phyloP scores from a whole-genome alignment of 345 rosid species.

The Excoecaria agallocha region DNA sequence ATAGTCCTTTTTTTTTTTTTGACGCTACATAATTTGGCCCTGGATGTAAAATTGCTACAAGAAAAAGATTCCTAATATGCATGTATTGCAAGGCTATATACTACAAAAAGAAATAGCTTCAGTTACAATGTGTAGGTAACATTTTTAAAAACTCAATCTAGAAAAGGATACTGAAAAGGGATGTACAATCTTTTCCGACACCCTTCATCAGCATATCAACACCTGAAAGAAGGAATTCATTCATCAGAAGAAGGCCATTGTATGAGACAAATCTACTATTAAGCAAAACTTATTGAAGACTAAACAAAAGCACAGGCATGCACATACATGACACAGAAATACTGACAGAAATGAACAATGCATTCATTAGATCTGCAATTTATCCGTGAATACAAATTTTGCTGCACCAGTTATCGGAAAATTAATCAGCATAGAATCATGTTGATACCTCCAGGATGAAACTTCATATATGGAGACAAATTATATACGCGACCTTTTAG shows the following conservation, averaged over 20 bases:
- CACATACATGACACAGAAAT: neutral
- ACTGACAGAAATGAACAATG: neutral
- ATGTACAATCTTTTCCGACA: conserved; percentile 83
- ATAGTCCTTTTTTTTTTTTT: too few species aligned
- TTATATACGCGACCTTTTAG: too few species aligned
- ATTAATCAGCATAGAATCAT: conserved; percentile 10
- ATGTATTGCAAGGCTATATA: neutral
- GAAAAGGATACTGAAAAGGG: conserved; percentile 85
- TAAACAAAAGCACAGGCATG: too few species aligned
- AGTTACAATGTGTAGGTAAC: neutral
- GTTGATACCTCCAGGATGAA: conserved; percentile 81
- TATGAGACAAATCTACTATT: neutral
- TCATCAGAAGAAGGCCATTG: conserved; percentile 5
- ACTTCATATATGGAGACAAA: too few species aligned
- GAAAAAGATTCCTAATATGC: neutral
- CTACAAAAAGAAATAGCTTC: neutral
- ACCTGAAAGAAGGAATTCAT: too few species aligned
- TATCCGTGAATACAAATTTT: neutral
- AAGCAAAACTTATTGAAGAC: neutral
- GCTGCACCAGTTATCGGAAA: conserved; percentile 1
- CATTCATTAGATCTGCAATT: neutral
- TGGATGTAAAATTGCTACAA: neutral
- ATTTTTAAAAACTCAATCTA: neutral
- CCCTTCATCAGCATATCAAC: conserved; percentile 87
- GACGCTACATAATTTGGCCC: too few species aligned